Evolutionary conservation across 345 rosid species (phyloP), one percentile per base, ranked within the genome.

Genomic region (Acer saccharum): DNA sequence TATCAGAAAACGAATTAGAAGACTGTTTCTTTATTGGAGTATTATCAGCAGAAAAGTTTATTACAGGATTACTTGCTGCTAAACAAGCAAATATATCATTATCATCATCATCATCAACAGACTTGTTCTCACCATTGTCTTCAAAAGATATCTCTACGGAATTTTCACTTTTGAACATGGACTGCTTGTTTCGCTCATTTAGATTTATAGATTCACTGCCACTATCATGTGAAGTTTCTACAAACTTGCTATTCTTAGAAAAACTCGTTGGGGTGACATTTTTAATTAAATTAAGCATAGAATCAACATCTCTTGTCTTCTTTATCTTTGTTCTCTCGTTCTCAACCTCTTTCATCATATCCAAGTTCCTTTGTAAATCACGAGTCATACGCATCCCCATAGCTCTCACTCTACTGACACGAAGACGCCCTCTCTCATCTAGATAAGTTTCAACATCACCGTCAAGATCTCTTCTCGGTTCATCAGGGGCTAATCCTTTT

Each of bases 321-420:
- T 74, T 78, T 48, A 77, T 68, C 75, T 73, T 78, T 41, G 74
- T 79, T 74, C 60, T 78, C 70, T 87, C 96, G 9, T 81, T 79
- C 72, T 91, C 95, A 82, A 89, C 81, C 88, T 93, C 96, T 83
- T 87, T 93, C 94, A 95, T 93, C 88, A 95, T 78, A 80, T 90
- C 96, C 82, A 95, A 85, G 87, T 95, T 95, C 87, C 99, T 89
- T 80, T 92, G 97, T 78, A 95, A 87, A 87, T 95, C 99, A 80
- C 96, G 91, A 41, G 99, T 95, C 98, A 95, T 93, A 65, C 88
- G 90, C 81, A 95, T 86, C 60, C 99, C 99, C 98, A 95, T 92
- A 73, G 94, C 97, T 86, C 91, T 88, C 75, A 87, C 83, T 81
- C 87, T 90, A 84, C 91, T 91, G 66, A 95, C 90, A 79, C 93